Evolutionary conservation across 495 filamentous ascomycete genomes (phyloP).

Genomic region (Neurospora sp.): DNA sequence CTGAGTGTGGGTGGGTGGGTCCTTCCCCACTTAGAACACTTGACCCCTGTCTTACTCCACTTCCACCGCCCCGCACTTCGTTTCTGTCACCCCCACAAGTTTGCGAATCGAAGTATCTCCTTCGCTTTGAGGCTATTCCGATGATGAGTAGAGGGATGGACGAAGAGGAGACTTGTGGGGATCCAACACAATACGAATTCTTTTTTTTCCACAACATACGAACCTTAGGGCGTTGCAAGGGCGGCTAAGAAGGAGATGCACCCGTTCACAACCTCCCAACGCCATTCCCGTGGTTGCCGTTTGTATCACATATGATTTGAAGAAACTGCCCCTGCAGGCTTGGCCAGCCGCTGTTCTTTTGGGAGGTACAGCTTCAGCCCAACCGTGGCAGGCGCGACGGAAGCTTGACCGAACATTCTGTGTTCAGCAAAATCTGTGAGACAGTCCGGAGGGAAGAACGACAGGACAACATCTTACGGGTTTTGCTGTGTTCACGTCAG

Average conservation of each 20-base stretch:
- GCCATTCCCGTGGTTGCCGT: not conserved
- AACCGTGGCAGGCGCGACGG: not conserved
- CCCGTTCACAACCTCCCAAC: not conserved
- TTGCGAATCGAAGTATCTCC: not conserved
- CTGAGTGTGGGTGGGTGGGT: not conserved
- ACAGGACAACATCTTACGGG: not conserved
- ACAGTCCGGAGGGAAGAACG: not conserved
- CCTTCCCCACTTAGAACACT: not conserved
- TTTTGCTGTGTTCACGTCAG: not conserved
- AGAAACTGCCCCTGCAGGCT: not conserved
- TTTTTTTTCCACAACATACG: not conserved
- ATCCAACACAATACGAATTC: not conserved
- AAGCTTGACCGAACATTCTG: not conserved
- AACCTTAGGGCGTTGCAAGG: not conserved
- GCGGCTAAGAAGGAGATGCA: not conserved
- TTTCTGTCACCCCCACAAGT: not conserved
- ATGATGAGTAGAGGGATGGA: not conserved
- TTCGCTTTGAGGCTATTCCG: not conserved
- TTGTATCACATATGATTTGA: not conserved
- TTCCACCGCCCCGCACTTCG: not conserved
- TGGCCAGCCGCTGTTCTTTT: not conserved
- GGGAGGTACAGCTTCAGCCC: not conserved
- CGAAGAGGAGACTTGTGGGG: not conserved
- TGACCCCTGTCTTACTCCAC: not conserved
- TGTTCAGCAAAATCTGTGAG: not conserved